phyloP scores from a whole-genome alignment of 805 yeast species.

The Maudiozyma bulderi region DNA sequence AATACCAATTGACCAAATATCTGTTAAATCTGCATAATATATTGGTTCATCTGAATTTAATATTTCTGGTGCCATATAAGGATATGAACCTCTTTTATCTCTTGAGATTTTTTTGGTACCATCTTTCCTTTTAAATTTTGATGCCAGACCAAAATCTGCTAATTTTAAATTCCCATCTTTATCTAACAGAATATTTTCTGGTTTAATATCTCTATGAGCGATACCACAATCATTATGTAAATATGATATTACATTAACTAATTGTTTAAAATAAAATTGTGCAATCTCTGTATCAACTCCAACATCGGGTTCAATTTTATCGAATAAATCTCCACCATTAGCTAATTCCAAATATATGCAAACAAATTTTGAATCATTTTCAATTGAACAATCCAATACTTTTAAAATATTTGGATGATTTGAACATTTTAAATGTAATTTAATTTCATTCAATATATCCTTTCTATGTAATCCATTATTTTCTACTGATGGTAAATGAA shows the following conservation, averaged over 20 bases:
- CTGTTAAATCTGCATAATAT: slow-evolving; percentile 50
- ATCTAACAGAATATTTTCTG: slow-evolving; percentile 63
- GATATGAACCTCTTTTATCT: slow-evolving; percentile 63
- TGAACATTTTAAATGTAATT: slow-evolving; percentile 49
- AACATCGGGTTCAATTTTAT: slow-evolving; percentile 66
- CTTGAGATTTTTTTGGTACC: slow-evolving; percentile 40
- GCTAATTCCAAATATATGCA: slow-evolving; percentile 65
- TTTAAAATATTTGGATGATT: slow-evolving; percentile 52
- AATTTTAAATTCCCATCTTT: slow-evolving; percentile 54
- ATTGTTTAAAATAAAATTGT: slow-evolving; percentile 58
- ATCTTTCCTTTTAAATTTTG: slow-evolving; percentile 42
- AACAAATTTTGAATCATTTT: slow-evolving; percentile 38
- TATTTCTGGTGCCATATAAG: slow-evolving; percentile 74
- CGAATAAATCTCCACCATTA: slow-evolving; percentile 67
- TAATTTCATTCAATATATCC: slow-evolving; percentile 43
- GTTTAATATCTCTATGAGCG: slow-evolving; percentile 68
- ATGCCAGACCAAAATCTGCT: slow-evolving; percentile 73
- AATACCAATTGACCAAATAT: slow-evolving; percentile 64
- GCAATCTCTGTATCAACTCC: slow-evolving; percentile 61
- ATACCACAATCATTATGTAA: slow-evolving; percentile 55
- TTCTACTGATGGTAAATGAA: slow-evolving; percentile 35
- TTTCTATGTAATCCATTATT: slow-evolving; percentile 31
- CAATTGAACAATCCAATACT: slow-evolving; percentile 44
- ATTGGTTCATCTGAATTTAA: slow-evolving; percentile 25
- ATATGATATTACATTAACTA: slow-evolving; percentile 50